A percentile compares a stretch with the other conserved stretches of the same genome.
phyloP scores from a whole-genome alignment of 2,329 filamentous ascomycete species.

The Ascochyta fabae region DNA sequence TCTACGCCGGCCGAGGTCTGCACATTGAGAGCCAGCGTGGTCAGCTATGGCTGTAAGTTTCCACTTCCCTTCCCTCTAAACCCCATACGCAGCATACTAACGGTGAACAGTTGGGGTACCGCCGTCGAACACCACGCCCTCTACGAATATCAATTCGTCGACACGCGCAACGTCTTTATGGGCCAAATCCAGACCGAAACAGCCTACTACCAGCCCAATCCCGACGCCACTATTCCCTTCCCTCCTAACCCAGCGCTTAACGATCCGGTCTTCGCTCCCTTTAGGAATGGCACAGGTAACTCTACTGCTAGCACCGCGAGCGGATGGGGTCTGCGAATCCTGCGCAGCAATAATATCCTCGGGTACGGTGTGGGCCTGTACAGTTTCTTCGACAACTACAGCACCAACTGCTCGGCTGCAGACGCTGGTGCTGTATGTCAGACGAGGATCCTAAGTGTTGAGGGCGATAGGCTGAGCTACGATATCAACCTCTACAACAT shows the following conservation, averaged over 20 bases:
- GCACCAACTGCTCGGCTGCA: conserved; percentile 39
- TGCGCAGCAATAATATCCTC: conserved; percentile 62
- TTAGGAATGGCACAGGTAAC: conserved; percentile 49
- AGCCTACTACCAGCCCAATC: conserved; percentile 83
- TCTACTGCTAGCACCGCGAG: conserved; percentile 43
- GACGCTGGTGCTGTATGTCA: conserved; percentile 53
- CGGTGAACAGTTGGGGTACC: conserved; percentile 65
- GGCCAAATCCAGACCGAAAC: conserved; percentile 88
- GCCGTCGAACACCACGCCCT: conserved; percentile 65
- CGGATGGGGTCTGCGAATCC: conserved; percentile 70
- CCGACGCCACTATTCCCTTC: conserved; percentile 72
- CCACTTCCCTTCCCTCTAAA: conserved; percentile 58
- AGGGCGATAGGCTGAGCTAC: conserved; percentile 44
- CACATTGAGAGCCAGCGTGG: conserved; percentile 66
- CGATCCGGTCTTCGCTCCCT: conserved; percentile 74
- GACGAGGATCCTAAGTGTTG: conserved; percentile 56
- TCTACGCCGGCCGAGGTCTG: conserved; percentile 86
- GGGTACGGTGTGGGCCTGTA: conserved; percentile 72
- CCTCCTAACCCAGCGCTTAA: conserved; percentile 61
- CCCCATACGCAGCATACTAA: conserved; percentile 8
- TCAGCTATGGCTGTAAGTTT: conserved; percentile 59
- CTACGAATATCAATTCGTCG: conserved; percentile 83
- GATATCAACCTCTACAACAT: conserved; percentile 55
- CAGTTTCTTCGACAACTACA: conserved; percentile 72
- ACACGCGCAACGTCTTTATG: conserved; percentile 81